These are phyloP conservation scores for Voacanga thouarsii DNA, from an alignment of 257 asterid genomes.

Conservation along the genomic window DNA sequence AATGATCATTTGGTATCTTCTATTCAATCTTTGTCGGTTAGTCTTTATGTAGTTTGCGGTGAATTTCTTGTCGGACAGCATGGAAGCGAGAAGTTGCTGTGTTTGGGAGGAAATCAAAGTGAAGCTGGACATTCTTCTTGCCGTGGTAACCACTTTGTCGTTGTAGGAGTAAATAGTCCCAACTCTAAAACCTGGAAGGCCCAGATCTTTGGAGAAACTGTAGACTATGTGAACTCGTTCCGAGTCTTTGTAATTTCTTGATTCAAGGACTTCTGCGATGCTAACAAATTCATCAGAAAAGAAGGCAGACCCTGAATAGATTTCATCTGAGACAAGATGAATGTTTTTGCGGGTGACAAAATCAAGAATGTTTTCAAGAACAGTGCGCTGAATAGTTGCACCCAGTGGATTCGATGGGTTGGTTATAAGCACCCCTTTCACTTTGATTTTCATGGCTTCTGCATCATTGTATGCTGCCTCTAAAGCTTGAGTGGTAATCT, in stretches of 20 bases:
- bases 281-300: conserved; percentile 33
- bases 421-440: conserved; percentile 43
- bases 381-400: conserved; percentile 32
- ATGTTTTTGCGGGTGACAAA: conserved; percentile 32
- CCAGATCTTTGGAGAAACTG: conserved; percentile 48
- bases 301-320: conserved; percentile 48
- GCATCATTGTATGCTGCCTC: conserved; percentile 41
- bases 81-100: conserved; percentile 37
- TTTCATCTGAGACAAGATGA: conserved; percentile 49
- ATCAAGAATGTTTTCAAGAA: conserved; percentile 32
- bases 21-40: conserved; percentile 34
- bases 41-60: conserved; percentile 28
- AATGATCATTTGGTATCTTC: conserved; percentile 27
- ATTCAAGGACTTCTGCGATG: conserved; percentile 36
- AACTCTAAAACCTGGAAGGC: conserved; percentile 50
- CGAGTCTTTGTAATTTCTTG: conserved; percentile 19
- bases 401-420: conserved; percentile 55
- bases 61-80: conserved; percentile 33
- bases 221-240: conserved; percentile 49
- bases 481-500: conserved; percentile 30
- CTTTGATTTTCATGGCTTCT: conserved; percentile 28
- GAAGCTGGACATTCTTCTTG: conserved; percentile 52
- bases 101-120: conserved; percentile 49
- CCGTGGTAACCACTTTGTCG: conserved; percentile 42
- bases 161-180: conserved; percentile 49